phyloP scores from a whole-genome alignment of 179 eudicot species.

The Pouteria campechiana region DNA sequence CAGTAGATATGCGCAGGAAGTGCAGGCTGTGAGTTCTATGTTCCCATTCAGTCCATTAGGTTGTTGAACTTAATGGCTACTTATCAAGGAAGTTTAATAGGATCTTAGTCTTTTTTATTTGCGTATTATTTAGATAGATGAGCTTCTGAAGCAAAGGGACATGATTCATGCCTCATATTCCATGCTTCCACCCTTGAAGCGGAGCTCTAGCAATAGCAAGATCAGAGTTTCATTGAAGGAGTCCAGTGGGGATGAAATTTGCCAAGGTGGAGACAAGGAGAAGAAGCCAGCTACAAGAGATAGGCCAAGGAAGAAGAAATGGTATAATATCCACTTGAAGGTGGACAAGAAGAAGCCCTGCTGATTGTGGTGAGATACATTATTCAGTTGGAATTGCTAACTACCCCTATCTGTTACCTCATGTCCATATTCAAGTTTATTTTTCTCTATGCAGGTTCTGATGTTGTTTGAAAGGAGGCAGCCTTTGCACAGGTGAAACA shows the following conservation, averaged over 20 bases:
- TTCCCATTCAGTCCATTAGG: no score
- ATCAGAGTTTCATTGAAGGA: conserved; percentile 41
- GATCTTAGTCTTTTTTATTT: no score
- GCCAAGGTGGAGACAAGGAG: conserved; percentile 32
- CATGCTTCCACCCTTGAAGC: conserved; percentile 44
- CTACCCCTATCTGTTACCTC: no score
- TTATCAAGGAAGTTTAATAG: no score
- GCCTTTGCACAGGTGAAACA: no score
- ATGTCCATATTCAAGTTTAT: no score
- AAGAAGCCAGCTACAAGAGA: conserved; percentile 52
- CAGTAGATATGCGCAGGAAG: conserved; percentile 80
- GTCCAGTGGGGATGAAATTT: conserved; percentile 48
- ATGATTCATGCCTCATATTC: conserved; percentile 77
- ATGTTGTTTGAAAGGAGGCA: no score
- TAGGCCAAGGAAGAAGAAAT: conserved; percentile 66
- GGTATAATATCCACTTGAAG: conserved; percentile 74
- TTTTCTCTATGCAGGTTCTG: no score
- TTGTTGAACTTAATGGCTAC: no score
- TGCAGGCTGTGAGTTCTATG: conserved; percentile 59
- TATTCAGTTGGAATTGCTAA: no score
- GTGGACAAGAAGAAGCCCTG: conserved; percentile 73
- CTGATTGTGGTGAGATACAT: conserved; percentile 17
- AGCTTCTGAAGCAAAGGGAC: conserved; percentile 65
- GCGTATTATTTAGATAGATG: conserved; percentile 68
- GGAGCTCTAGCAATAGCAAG: conserved; percentile 44